Evolutionary conservation across 192 early-diverging fungal genomes (phyloP).

Genomic region (Rhizophlyctis rosea): DNA sequence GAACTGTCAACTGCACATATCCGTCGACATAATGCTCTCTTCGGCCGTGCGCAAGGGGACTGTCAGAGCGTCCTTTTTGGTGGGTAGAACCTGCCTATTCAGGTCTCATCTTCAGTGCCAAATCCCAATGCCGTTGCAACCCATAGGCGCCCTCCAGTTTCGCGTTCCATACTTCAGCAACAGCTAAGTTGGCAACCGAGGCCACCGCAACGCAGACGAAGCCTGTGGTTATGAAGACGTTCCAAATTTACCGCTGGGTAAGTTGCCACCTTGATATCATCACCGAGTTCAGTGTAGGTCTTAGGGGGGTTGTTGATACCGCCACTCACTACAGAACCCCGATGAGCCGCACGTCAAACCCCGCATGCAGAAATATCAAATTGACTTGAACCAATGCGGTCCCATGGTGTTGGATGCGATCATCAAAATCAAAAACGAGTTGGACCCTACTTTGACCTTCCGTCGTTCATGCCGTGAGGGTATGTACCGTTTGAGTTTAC

Average conservation of each 20-base stretch:
- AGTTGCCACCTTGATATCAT: conserved; percentile 11
- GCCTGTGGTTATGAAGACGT: conserved; percentile 73
- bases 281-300: background rate
- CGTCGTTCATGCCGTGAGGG: conserved; percentile 95
- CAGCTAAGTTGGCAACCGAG: conserved; percentile 26
- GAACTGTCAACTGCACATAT: too few species aligned
- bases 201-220: conserved; percentile 36
- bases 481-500: background rate
- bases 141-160: conserved; percentile 16
- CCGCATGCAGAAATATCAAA: conserved; percentile 77
- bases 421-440: conserved; percentile 97
- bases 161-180: conserved; percentile 22
- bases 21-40: too few species aligned
- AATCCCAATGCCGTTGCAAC: too few species aligned
- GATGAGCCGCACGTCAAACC: conserved; percentile 87
- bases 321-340: conserved; percentile 44
- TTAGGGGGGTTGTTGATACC: background rate
- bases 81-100: too few species aligned
- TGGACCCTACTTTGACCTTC: conserved; percentile 91
- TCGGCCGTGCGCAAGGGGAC: too few species aligned
- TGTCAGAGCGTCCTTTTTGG: too few species aligned
- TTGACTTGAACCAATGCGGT: conserved; percentile 89
- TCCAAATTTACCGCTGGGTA: conserved; percentile 97
- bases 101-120: too few species aligned
- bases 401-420: conserved; percentile 96